Conservation (phyloP, 768 basidiomycete genomes). For the Chalciporus pseudorubinellus region DNA sequence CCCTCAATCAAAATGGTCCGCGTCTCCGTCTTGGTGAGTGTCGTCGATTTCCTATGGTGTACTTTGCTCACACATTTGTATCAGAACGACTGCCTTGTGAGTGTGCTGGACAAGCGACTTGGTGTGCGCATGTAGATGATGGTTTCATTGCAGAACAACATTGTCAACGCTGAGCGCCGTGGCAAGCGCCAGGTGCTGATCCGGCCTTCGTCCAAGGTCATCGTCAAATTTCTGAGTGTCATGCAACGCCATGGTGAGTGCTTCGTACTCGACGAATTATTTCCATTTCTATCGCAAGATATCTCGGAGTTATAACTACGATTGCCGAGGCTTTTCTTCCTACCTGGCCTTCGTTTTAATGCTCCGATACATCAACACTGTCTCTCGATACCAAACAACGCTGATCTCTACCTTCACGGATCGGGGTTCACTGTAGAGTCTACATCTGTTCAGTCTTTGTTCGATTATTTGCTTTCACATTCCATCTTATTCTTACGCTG, state of each 20-base stretch:
- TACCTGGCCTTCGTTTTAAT: conserved; percentile 81
- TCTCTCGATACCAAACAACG: conserved; percentile 64
- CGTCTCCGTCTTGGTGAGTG: conserved; percentile 72
- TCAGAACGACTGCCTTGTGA: conserved; percentile 60
- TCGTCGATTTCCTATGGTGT: neutral
- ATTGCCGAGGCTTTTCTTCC: conserved; percentile 53
- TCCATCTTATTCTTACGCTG: neutral
- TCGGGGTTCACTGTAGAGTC: conserved; percentile 35
- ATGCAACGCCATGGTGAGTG: conserved; percentile 97
- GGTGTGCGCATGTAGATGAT: conserved; percentile 1
- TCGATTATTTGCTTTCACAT: conserved; percentile 1
- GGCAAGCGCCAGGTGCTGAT: conserved; percentile 99
- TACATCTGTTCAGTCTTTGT: conserved; percentile 11
- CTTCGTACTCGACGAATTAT: neutral
- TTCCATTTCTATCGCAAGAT: neutral
- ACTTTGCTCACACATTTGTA: neutral
- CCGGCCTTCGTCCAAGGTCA: conserved; percentile 95
- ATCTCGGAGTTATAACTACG: conserved; percentile 86
- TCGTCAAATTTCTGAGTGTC: conserved; percentile 95
- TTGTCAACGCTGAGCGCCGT: conserved; percentile 98
- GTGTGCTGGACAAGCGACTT: conserved; percentile 11
- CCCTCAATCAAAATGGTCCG: conserved; percentile 70
- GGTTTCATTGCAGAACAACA: conserved; percentile 75
- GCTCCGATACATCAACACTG: conserved; percentile 66
- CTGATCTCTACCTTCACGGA: conserved; percentile 17